Conservation (phyloP, 139 green algal species). For the Chlorella sp. region DNA sequence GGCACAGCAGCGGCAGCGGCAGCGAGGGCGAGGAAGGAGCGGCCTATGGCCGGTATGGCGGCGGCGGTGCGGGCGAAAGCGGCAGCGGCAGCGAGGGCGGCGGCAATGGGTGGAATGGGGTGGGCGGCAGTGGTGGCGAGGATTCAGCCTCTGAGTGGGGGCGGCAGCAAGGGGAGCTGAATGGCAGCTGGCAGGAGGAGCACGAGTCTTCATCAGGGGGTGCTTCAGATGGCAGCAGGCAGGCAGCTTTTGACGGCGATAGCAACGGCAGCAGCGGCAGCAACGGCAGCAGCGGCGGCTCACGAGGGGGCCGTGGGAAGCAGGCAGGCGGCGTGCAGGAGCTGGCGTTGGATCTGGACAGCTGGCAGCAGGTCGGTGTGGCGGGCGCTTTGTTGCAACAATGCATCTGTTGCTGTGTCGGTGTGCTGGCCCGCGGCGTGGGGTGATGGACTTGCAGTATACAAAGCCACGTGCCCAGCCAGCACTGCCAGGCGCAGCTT, state of each 20-base stretch:
- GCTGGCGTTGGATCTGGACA: slow-evolving; percentile 57
- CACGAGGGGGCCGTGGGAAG: background rate
- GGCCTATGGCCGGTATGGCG: background rate
- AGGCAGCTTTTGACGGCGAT: background rate
- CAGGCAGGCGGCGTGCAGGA: slow-evolving; percentile 6
- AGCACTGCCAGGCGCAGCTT: too few species aligned
- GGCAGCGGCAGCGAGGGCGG: background rate
- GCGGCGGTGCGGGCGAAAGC: background rate
- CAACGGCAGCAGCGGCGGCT: background rate
- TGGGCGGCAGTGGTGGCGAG: background rate
- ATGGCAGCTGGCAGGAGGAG: too few species aligned
- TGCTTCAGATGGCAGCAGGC: too few species aligned
- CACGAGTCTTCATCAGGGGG: too few species aligned
- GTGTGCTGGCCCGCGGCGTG: too few species aligned
- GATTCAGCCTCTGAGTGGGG: too few species aligned
- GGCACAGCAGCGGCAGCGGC: background rate
- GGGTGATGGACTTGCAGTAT: too few species aligned
- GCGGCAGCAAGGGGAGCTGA: too few species aligned
- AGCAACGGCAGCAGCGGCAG: background rate
- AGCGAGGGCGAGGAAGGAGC: too few species aligned
- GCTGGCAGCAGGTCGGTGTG: slow-evolving; percentile 39
- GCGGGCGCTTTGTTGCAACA: too few species aligned
- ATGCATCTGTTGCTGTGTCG: too few species aligned
- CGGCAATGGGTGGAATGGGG: background rate
- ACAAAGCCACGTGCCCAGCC: too few species aligned